Base-by-base conservation (phyloP, 129 eudicot genomes). In the Ambrosia artemisiifolia region DNA sequence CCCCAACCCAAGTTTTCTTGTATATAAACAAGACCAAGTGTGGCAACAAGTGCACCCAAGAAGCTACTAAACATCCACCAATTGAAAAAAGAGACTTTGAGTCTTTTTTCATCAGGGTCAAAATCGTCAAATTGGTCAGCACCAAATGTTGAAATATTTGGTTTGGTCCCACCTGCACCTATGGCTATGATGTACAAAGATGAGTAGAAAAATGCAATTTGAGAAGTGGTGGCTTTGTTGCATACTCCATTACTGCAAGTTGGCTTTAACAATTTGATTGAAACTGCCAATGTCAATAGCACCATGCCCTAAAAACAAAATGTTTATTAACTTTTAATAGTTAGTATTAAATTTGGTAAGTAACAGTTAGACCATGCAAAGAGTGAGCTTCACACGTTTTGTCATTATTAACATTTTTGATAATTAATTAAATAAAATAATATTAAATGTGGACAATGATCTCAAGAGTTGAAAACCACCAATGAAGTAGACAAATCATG, bases 31-130 rank as follows among this genome's bases (percentile, higher is more conserved):
- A 94, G 88, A 19, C 90, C 96, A 44, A 88, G 78, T 8, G 86
- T 87, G 11, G 98, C 98, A 40, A 90, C 43, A 17, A 94, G 76
- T 40, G 88, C 95, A 42, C 98, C 98, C n/a, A 76, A 67, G 75
- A 85, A 94, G 43, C 89, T 78, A 59, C 95, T 85, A 38, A 94
- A 94, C 96, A 90, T 90, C 98, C 98, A 94, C 98, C 98, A 94
- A 43, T 94, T 94, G 75, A 94, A 94, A 77, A 94, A 94, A 11
- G 96, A 90, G 12, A 64, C 89, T 67, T 90, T 94, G 17, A 85
- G 88, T 59, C 80, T 76, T 64, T 90, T 94, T 74, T 94, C 98
- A 48, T 75, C 38, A 16, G 96, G 95, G 63, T 94, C 72, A 28
- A 87, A 85, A 65, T 90, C 98, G 8, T 94, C 98, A 64, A 94